These are phyloP conservation scores for Trichoderma virens DNA, from an alignment of 495 filamentous ascomycete species.

Conservation along the genomic window DNA sequence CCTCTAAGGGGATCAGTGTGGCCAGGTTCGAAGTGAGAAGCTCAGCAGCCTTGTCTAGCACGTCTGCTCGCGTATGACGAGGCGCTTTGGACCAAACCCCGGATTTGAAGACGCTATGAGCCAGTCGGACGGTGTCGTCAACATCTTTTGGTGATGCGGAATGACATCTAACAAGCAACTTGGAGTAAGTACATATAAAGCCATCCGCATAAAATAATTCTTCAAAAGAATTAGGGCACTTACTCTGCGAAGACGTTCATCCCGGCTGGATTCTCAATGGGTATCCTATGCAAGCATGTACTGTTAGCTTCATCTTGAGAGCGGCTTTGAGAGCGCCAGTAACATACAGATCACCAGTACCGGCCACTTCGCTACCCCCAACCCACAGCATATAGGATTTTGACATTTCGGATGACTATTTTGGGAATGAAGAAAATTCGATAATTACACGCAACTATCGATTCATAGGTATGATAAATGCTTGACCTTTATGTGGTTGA, in stretches of 20 bases:
- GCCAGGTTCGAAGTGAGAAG: conserved; percentile 43
- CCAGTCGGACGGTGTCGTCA: conserved; percentile 34
- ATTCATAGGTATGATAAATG: background rate
- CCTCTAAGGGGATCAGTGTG: conserved; percentile 48
- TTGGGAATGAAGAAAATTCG: background rate
- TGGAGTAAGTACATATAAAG: no score
- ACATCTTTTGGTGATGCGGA: conserved; percentile 43
- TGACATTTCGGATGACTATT: conserved; percentile 12
- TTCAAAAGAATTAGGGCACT: background rate
- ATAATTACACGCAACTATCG: no score
- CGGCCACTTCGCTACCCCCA: conserved; percentile 20
- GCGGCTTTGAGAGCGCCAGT: background rate
- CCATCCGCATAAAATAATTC: no score
- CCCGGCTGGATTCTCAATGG: background rate
- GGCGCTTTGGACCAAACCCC: conserved; percentile 53
- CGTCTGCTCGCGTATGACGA: conserved; percentile 43
- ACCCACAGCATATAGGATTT: conserved; percentile 24
- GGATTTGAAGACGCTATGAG: conserved; percentile 40
- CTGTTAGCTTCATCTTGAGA: background rate
- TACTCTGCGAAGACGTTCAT: background rate
- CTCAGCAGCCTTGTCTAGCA: conserved; percentile 48
- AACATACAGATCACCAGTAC: conserved; percentile 10
- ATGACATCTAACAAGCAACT: conserved; percentile 32
- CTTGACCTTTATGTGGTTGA: background rate
- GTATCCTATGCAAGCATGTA: background rate